Conservation (phyloP, 306 rosid genomes). For the cucumber (Cucumis sativus) region DNA sequence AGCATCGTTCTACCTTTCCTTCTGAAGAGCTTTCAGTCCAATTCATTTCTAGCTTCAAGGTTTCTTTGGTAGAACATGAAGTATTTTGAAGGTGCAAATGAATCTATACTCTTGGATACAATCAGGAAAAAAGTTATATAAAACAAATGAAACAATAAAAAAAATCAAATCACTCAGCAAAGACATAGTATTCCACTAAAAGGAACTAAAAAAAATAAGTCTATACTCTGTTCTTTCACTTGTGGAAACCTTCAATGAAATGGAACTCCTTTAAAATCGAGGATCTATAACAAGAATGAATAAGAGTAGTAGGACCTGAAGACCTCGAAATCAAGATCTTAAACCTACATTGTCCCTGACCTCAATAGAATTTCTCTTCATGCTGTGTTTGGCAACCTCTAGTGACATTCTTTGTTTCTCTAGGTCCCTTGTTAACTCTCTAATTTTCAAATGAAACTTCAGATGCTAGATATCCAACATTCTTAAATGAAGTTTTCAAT, state of each 20-base stretch:
- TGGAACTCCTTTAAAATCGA: not conserved
- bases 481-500: not conserved
- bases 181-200: not conserved
- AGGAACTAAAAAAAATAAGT: not conserved
- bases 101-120: not conserved
- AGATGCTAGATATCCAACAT: not conserved
- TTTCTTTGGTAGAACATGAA: not conserved
- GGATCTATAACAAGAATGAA: not conserved
- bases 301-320: not conserved
- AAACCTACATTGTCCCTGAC: not conserved
- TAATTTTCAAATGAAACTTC: not conserved
- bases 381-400: conserved; percentile 1
- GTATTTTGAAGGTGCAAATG: not conserved
- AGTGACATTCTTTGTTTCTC: not conserved
- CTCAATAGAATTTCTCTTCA: not conserved
- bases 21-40: not conserved
- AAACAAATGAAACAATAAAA: not conserved
- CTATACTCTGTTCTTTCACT: not conserved
- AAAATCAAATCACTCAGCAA: not conserved
- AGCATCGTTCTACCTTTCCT: not conserved
- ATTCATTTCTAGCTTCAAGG: not conserved
- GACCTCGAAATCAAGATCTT: not conserved
- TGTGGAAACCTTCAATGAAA: not conserved
- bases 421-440: not conserved
- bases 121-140: not conserved